Evolutionary conservation across 345 rosid species (phyloP).

Genomic region (Rhodamnia argentea): DNA sequence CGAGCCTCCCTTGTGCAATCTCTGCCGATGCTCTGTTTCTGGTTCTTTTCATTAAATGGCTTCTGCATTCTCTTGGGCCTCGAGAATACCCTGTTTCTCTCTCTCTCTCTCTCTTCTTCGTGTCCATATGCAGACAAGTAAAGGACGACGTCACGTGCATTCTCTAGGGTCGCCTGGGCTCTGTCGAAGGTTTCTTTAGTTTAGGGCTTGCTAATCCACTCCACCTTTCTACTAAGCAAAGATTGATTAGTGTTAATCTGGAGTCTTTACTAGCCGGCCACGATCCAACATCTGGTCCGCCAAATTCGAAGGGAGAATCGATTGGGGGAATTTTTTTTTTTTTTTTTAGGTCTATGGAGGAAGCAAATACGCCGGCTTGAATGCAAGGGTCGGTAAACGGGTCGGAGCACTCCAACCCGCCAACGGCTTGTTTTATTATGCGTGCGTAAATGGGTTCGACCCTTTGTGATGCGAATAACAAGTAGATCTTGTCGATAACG

Average conservation of each 20-base stretch:
- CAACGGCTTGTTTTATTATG: background rate
- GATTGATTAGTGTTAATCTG: background rate
- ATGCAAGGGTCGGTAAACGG: accelerated
- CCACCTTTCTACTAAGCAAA: background rate
- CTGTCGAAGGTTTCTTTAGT: background rate
- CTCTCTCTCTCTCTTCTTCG: background rate
- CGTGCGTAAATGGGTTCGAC: background rate
- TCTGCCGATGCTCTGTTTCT: background rate
- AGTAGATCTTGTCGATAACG: background rate
- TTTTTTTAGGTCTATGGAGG: background rate
- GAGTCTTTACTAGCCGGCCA: background rate
- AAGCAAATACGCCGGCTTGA: background rate
- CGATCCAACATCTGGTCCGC: background rate
- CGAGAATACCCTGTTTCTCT: background rate
- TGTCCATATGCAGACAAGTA: background rate
- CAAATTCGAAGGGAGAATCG: background rate
- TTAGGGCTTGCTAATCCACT: background rate
- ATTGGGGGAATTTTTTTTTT: background rate
- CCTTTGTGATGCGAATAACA: background rate
- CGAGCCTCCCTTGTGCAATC: background rate
- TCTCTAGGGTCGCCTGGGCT: background rate
- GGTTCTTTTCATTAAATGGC: background rate
- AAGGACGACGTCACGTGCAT: background rate
- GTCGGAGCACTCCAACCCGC: background rate
- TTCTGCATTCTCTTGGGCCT: background rate